Conservation (phyloP, 1,284 basidiomycete species). For the Volvariella volvacea region DNA sequence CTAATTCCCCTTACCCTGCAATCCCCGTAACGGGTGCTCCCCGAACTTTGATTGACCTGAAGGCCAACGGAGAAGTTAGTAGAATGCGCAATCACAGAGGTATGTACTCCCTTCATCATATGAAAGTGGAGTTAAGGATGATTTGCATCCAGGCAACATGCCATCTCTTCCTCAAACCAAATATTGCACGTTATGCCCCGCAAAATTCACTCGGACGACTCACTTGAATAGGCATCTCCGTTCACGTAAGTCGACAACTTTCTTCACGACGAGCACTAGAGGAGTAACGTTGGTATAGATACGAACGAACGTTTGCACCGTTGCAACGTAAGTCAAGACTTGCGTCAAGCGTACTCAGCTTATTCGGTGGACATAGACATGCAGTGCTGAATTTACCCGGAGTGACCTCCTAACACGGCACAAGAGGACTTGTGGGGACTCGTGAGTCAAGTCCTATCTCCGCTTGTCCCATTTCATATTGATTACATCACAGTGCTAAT, state of each 20-base stretch:
- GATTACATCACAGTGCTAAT: constrained; percentile 20
- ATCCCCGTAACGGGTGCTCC: constrained; percentile 14
- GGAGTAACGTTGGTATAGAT: constrained; percentile 23
- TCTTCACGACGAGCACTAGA: constrained; percentile 2
- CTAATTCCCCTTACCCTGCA: constrained; percentile 16
- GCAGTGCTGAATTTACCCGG: constrained; percentile 49
- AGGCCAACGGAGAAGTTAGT: constrained; percentile 34
- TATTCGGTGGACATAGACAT: constrained; percentile 27
- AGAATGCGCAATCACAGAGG: constrained; percentile 37
- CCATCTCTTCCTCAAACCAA: constrained; percentile 43
- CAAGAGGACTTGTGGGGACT: constrained; percentile 48
- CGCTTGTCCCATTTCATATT: constrained; percentile 1
- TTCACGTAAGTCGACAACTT: constrained; percentile 26
- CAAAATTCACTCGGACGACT: constrained; percentile 52
- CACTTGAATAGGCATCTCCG: constrained; percentile 51
- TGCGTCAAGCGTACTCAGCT: background rate
- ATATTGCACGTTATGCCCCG: constrained; percentile 46
- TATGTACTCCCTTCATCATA: constrained; percentile 11
- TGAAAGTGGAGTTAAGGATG: no score
- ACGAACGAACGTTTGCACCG: constrained; percentile 45
- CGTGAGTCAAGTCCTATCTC: constrained; percentile 28
- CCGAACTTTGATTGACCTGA: constrained; percentile 26
- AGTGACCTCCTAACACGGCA: constrained; percentile 54
- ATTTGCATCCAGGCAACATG: constrained; percentile 31
- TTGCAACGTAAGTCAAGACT: constrained; percentile 35